Percentiles rank a stretch among this genome's conserved stretches.
These are phyloP conservation scores for Chlorella sp. DNA, from an alignment of 139 green algal genomes.

Conservation along the genomic window DNA sequence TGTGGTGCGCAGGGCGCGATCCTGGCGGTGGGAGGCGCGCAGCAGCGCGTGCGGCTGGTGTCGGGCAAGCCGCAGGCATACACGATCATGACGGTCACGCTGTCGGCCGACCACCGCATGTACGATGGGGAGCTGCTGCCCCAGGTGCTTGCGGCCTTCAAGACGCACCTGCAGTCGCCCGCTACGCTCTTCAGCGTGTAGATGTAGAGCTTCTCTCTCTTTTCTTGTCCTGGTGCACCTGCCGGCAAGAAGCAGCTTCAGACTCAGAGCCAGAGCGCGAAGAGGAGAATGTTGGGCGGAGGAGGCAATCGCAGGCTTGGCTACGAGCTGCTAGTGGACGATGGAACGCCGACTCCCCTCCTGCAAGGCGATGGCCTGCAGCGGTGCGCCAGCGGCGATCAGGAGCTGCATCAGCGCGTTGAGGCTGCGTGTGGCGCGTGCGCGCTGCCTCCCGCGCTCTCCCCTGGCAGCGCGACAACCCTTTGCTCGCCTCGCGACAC, in stretches of 20 bases:
- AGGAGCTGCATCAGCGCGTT: too few species aligned
- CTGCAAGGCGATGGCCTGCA: too few species aligned
- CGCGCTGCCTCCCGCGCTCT: too few species aligned
- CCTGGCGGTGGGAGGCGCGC: constrained; percentile 60
- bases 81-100: constrained; percentile 74
- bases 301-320: too few species aligned
- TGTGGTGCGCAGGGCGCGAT: constrained; percentile 57
- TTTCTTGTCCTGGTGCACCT: neutral
- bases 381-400: too few species aligned
- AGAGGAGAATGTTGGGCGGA: too few species aligned
- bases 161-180: constrained; percentile 1
- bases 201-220: neutral
- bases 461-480: too few species aligned
- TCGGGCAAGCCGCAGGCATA: constrained; percentile 25
- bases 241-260: neutral
- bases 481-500: too few species aligned
- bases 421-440: too few species aligned
- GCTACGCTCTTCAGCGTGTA: neutral
- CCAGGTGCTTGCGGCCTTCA: constrained; percentile 8
- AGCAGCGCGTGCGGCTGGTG: constrained; percentile 45
- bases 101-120: constrained; percentile 81
- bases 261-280: too few species aligned
- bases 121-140: constrained; percentile 62
- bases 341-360: too few species aligned
- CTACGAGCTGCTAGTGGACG: too few species aligned